Conservation (phyloP, 2,329 filamentous ascomycete genomes). For the Colletotrichum sp. region DNA sequence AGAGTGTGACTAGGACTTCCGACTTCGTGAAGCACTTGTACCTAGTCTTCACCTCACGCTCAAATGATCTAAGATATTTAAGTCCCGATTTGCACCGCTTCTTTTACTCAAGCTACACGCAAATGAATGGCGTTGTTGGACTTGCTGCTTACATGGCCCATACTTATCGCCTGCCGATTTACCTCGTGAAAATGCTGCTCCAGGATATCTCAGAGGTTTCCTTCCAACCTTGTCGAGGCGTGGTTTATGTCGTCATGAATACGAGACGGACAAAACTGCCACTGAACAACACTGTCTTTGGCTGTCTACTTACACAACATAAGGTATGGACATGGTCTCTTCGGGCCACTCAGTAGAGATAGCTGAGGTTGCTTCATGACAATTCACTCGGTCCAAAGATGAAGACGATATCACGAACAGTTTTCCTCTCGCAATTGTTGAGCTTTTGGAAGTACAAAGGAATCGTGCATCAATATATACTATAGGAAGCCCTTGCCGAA, state of each 20-base stretch:
- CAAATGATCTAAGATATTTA: not conserved
- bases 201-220: rapidly evolving
- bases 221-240: rapidly evolving
- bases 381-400: not conserved
- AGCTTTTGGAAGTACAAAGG: rapidly evolving
- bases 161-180: not conserved
- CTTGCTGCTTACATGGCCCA: not conserved
- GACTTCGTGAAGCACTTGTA: not conserved
- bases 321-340: not conserved
- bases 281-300: rapidly evolving
- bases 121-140: not conserved
- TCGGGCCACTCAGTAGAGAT: not conserved
- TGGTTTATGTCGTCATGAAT: rapidly evolving
- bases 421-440: not conserved
- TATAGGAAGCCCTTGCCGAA: too few species aligned
- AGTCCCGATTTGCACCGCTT: rapidly evolving
- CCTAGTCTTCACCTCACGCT: not conserved
- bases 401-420: rapidly evolving
- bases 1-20: not conserved
- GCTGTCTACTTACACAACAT: rapidly evolving
- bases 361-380: not conserved
- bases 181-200: rapidly evolving
- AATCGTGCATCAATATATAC: rapidly evolving
- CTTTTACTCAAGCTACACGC: not conserved
- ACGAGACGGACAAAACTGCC: not conserved